phyloP scores from a whole-genome alignment of 2,329 filamentous ascomycete species.

The Exophiala mesophila region DNA sequence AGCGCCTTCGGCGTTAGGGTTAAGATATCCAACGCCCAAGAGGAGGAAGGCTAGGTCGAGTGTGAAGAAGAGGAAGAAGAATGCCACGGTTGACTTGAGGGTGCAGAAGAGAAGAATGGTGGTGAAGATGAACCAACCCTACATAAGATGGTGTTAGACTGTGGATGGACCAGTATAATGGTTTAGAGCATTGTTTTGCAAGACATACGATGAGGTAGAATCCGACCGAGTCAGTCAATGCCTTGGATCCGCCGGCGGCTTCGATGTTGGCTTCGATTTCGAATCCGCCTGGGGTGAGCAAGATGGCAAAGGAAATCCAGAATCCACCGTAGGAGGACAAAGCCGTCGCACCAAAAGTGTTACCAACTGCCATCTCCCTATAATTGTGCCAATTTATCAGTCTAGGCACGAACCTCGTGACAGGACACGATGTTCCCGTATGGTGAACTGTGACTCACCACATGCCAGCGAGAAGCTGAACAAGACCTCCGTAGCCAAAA shows the following conservation, averaged over 20 bases:
- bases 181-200: background rate
- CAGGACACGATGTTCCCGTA: too few relatives aligned
- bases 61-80: slow-evolving; percentile 71
- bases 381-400: slow-evolving; percentile 6
- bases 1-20: slow-evolving; percentile 35
- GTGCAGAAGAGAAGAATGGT: slow-evolving; percentile 69
- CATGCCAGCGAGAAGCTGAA: slow-evolving; percentile 79
- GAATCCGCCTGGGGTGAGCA: slow-evolving; percentile 65
- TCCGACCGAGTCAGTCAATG: slow-evolving; percentile 59
- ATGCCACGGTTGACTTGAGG: slow-evolving; percentile 69
- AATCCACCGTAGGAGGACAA: slow-evolving; percentile 79
- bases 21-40: slow-evolving; percentile 61
- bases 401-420: background rate
- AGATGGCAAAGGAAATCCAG: slow-evolving; percentile 71
- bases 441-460: too few relatives aligned
- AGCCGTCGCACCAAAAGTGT: slow-evolving; percentile 79
- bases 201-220: slow-evolving; percentile 63
- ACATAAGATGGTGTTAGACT: slow-evolving; percentile 13
- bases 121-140: slow-evolving; percentile 82
- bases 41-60: slow-evolving; percentile 72
- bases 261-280: slow-evolving; percentile 50
- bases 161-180: background rate
- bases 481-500: slow-evolving; percentile 70
- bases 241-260: slow-evolving; percentile 29
- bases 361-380: slow-evolving; percentile 82